Conservation (phyloP, 2,329 filamentous ascomycete genomes). For the Trichoderma simmonsii region DNA sequence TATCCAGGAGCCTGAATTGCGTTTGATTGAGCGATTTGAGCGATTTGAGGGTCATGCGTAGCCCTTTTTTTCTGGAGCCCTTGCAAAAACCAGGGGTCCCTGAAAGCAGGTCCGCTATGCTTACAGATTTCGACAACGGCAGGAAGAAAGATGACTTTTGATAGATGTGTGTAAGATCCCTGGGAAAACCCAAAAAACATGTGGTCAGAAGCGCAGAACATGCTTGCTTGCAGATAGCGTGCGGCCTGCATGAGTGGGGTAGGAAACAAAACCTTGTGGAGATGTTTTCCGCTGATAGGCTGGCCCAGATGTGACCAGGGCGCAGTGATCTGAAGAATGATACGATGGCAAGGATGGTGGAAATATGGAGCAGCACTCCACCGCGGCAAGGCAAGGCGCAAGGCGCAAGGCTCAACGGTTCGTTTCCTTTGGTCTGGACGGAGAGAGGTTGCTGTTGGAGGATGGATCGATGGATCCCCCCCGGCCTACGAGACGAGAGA, state of each 20-base stretch:
- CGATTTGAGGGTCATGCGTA: conserved; percentile 7
- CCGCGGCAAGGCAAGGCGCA: conserved; percentile 8
- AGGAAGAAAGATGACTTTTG: neutral
- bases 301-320: neutral
- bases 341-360: conserved; percentile 8
- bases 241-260: conserved; percentile 14
- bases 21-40: neutral
- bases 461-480: neutral
- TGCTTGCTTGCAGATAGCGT: conserved; percentile 18
- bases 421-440: neutral
- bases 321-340: conserved; percentile 4
- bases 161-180: conserved; percentile 9
- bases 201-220: conserved; percentile 19
- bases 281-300: conserved; percentile 12
- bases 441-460: neutral
- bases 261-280: neutral
- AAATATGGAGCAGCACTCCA: conserved; percentile 8
- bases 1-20: conserved; percentile 30
- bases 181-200: neutral
- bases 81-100: neutral
- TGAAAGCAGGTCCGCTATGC: neutral
- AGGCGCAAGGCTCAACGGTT: conserved; percentile 8
- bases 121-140: neutral
- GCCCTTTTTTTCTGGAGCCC: neutral
- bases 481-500: neutral